Conservation (phyloP, 495 filamentous ascomycete species). For the Amorphotheca resinae region DNA sequence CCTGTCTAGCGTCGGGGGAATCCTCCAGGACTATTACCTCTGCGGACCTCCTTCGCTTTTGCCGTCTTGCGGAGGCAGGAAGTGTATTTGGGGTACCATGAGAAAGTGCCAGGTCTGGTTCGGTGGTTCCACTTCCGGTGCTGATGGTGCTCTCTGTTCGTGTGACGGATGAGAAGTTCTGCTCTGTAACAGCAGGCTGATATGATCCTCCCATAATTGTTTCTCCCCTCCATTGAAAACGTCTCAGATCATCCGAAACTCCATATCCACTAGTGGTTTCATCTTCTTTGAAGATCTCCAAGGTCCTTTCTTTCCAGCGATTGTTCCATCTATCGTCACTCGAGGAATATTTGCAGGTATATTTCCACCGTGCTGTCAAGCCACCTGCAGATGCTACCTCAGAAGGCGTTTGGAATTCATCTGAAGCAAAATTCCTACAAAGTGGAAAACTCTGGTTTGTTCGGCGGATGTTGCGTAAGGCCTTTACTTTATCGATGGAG, state of each 20-base stretch:
- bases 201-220: constrained; percentile 23
- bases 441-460: constrained; percentile 39
- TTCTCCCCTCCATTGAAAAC: constrained; percentile 22
- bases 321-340: constrained; percentile 18
- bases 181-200: background rate
- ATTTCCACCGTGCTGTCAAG: constrained; percentile 25
- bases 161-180: background rate
- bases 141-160: background rate
- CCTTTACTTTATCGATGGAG: constrained; percentile 22
- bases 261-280: constrained; percentile 14
- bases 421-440: constrained; percentile 5
- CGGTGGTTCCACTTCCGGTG: background rate
- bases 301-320: constrained; percentile 16
- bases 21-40: background rate
- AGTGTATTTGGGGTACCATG: background rate
- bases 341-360: constrained; percentile 18
- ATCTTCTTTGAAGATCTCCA: constrained; percentile 15
- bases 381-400: constrained; percentile 21
- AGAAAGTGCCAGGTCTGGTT: background rate
- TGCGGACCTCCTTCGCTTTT: background rate
- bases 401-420: constrained; percentile 8
- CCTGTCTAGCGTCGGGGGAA: background rate
- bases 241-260: constrained; percentile 13
- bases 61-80: background rate
- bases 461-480: constrained; percentile 30